These are phyloP conservation scores for Camelina hispida DNA, from an alignment of 345 rosid species.

Conservation along the genomic window DNA sequence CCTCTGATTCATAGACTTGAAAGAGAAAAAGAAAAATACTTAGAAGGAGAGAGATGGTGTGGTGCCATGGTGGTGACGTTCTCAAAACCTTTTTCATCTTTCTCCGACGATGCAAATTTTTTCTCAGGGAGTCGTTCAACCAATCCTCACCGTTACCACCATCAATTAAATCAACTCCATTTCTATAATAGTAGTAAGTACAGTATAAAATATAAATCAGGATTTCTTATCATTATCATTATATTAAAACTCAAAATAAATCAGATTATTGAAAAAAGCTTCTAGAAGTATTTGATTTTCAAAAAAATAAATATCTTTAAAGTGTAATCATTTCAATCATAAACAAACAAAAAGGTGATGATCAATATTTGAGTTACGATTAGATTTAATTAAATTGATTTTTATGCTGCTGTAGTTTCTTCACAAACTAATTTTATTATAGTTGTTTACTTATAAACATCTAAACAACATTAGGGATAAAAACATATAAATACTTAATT, in stretches of 20 bases:
- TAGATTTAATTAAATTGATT: not conserved
- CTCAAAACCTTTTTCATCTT: constrained; percentile 26
- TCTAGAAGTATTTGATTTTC: not conserved
- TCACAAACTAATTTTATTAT: not conserved
- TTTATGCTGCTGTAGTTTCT: not conserved
- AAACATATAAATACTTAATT: not conserved
- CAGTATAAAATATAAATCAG: not conserved
- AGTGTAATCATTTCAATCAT: not conserved
- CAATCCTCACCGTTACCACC: constrained; percentile 28
- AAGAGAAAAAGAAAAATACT: not conserved
- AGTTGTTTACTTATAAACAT: not conserved
- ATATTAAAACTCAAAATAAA: not conserved
- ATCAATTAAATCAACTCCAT: not conserved
- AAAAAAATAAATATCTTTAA: not conserved
- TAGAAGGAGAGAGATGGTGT: not conserved
- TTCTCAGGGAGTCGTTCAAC: constrained; percentile 30
- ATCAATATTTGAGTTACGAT: too few species aligned
- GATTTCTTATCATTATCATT: not conserved
- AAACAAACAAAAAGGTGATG: not conserved
- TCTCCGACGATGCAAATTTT: not conserved
- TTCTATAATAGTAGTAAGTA: not conserved
- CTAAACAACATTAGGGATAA: not conserved
- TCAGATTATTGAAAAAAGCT: not conserved
- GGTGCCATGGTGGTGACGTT: constrained; percentile 23
- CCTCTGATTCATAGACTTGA: constrained; percentile 6